Conservation (phyloP, 768 basidiomycete species). For the Paxillus ammoniavirescens region DNA sequence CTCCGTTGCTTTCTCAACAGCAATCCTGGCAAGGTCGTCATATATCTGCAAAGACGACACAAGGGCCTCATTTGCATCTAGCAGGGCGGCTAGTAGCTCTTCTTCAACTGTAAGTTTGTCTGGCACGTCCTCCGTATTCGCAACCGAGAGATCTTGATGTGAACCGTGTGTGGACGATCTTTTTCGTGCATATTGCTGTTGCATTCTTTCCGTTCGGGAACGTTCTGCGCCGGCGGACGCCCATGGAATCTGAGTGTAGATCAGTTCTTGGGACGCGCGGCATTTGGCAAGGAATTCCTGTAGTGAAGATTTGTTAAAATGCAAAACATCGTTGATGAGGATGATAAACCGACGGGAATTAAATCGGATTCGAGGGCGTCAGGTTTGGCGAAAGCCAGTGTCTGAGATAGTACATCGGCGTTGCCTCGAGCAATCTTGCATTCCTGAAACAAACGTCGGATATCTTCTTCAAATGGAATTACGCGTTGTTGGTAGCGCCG, state of each 20-base stretch:
- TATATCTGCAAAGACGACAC: constrained; percentile 68
- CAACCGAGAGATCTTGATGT: constrained; percentile 18
- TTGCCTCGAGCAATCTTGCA: constrained; percentile 84
- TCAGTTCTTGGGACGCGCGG: constrained; percentile 77
- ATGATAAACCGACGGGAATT: constrained; percentile 52
- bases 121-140: constrained; percentile 32
- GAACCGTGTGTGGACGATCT: constrained; percentile 20
- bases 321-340: neutral
- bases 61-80: constrained; percentile 73
- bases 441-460: constrained; percentile 78
- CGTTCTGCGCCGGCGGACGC: constrained; percentile 80
- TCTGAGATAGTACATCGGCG: constrained; percentile 68
- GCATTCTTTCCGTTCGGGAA: constrained; percentile 43
- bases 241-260: constrained; percentile 89
- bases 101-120: constrained; percentile 69
- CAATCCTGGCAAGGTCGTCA: constrained; percentile 74
- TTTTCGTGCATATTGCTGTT: constrained; percentile 8
- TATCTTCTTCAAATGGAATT: constrained; percentile 82
- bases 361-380: constrained; percentile 65
- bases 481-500: constrained; percentile 35
- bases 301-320: neutral
- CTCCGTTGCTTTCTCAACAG: constrained; percentile 50
- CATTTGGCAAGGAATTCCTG: constrained; percentile 87
- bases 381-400: constrained; percentile 65
- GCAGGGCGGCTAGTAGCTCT: constrained; percentile 65